Evolutionary conservation across 2,329 filamentous ascomycete genomes (phyloP).

Genomic region (Aspergillus floridensis): DNA sequence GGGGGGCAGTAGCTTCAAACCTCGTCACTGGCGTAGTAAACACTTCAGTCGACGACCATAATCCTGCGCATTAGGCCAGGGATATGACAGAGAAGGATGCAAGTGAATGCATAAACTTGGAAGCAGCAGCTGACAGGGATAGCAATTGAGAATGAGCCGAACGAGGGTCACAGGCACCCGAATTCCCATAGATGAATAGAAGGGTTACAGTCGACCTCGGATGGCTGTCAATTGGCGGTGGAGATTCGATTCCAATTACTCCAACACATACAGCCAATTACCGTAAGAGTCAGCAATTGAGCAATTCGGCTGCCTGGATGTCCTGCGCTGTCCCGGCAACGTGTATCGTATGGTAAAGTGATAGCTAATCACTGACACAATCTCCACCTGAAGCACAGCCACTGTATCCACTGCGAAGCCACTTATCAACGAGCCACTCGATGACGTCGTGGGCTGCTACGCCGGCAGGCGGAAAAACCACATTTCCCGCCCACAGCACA

Average conservation of each 20-base stretch:
- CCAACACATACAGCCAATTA: neutral
- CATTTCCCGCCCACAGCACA: neutral
- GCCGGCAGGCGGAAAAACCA: constrained; percentile 3
- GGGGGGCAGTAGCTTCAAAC: constrained; percentile 8
- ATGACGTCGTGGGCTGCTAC: neutral
- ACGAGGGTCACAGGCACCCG: constrained; percentile 16
- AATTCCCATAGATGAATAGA: constrained; percentile 9
- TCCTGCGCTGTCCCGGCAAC: neutral
- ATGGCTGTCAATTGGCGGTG: constrained; percentile 6
- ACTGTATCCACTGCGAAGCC: neutral
- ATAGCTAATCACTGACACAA: neutral
- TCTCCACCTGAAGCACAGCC: neutral
- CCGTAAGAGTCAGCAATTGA: neutral
- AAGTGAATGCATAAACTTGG: no score
- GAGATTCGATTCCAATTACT: neutral
- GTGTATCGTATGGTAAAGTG: constrained; percentile 6
- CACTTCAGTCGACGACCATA: neutral
- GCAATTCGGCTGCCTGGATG: constrained; percentile 11
- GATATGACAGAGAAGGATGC: neutral
- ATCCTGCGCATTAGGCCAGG: neutral
- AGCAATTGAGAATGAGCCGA: neutral
- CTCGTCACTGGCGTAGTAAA: neutral
- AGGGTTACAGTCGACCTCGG: neutral
- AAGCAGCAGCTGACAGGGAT: neutral
- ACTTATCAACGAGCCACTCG: neutral